Evolutionary conservation across 2,329 filamentous ascomycete species (phyloP).

Genomic region (Aspergillus sp.): DNA sequence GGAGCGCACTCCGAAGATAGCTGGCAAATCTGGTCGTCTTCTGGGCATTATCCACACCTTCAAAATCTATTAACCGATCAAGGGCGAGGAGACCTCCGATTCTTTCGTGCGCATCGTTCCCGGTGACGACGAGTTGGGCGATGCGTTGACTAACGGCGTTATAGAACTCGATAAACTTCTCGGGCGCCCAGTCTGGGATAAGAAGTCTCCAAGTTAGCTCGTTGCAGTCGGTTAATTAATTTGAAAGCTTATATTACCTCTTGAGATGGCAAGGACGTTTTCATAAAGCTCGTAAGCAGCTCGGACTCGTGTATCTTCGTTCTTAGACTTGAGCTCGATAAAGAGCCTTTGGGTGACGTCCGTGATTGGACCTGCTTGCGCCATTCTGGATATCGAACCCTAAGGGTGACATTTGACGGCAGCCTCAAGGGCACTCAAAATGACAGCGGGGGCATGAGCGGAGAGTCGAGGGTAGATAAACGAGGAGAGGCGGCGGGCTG

Average conservation of each 20-base stretch:
- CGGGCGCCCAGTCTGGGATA: conserved; percentile 69
- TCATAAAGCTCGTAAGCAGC: conserved; percentile 50
- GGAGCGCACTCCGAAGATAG: conserved; percentile 81
- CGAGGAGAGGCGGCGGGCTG: not conserved
- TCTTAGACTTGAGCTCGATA: conserved; percentile 58
- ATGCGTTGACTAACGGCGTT: conserved; percentile 66
- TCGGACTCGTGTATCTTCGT: conserved; percentile 49
- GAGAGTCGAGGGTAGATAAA: conserved; percentile 18
- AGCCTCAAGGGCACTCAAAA: conserved; percentile 30
- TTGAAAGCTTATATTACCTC: conserved; percentile 36
- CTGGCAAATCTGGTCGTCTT: conserved; percentile 95
- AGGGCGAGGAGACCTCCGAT: conserved; percentile 90
- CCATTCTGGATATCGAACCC: conserved; percentile 44
- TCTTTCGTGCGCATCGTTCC: conserved; percentile 81
- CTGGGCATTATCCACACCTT: conserved; percentile 86
- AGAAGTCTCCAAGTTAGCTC: conserved; percentile 14
- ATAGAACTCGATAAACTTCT: conserved; percentile 74
- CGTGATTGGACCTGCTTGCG: conserved; percentile 46
- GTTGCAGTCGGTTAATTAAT: not conserved
- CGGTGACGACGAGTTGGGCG: conserved; percentile 75
- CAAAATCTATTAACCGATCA: conserved; percentile 91
- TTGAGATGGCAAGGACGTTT: conserved; percentile 45
- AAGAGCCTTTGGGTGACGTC: conserved; percentile 58
- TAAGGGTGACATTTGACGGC: conserved; percentile 40
- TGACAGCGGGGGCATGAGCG: conserved; percentile 20